Evolutionary conservation across 208 protist species (phyloP), one percentile per base, ranked within the genome.

Genomic region (Wallacemonas sp.): DNA sequence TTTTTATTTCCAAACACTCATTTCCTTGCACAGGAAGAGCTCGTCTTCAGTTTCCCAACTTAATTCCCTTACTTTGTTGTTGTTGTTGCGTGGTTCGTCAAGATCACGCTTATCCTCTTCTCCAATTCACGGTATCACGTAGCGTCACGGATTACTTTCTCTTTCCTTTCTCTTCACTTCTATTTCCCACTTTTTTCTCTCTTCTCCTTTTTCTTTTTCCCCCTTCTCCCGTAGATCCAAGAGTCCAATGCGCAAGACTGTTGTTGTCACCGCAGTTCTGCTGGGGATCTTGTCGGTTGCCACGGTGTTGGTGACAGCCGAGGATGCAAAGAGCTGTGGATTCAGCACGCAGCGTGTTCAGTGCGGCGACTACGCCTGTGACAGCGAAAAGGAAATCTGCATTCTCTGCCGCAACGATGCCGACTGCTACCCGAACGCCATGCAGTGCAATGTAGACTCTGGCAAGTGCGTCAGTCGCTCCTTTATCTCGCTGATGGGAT

Each of bases 391-490:
- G 21, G 72, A 76, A 0, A 19, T 78, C 17, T 92, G 85, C 68
- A 76, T 80, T 29, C 34, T 29, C 24, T 92, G 85, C 63, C 71
- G 65, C 46, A 33, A 17, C 23, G 62, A 83, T n/a, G 72, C 3
- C 46, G 70, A 92, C 62, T 92, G 85, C 72, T 92, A 87, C 61
- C 82, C 81, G 11, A 48, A n/a, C 19, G 74, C 79, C 24, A 88
- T 92, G 81, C 14, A 39, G 26, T 92, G 85, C 62, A 49, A 76
- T 24, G 26, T 30, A 4, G 21, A 41, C 43, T 68, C 65, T 6
- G 79, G 81, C 12, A 76, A 80, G 54, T 92, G 85, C 61, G 71
- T 76, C 56, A 68, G 86, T 30, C 56, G 67, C 30, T 67, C 71
- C 27, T 65, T 85, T 44, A 33, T 70, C 57, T 68, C 61, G 46